phyloP scores from a whole-genome alignment of 148 eudicot species.

The Nepenthes gracilis region DNA sequence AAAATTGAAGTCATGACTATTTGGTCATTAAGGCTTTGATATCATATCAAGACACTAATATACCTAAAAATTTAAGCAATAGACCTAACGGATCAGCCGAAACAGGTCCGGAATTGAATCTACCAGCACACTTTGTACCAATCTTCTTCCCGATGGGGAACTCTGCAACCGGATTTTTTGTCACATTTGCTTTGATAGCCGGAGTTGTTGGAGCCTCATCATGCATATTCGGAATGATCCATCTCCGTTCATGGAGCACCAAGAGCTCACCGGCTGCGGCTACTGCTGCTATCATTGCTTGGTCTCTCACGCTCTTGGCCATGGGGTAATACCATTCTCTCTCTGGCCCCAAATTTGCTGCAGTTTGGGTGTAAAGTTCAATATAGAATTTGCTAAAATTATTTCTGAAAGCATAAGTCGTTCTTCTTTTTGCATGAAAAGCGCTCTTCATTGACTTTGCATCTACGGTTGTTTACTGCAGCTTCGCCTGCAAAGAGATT shows the following conservation, averaged over 20 bases:
- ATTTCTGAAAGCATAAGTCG: no score
- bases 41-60: no score
- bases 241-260: conserved; percentile 36
- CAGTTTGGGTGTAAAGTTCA: not conserved
- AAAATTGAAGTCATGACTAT: no score
- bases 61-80: no score
- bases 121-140: conserved; percentile 89
- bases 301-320: conserved; percentile 75
- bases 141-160: conserved; percentile 93
- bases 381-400: no score
- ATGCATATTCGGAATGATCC: conserved; percentile 45
- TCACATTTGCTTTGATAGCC: conserved; percentile 57
- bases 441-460: no score
- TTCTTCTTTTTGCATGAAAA: no score
- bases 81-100: not conserved
- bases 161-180: conserved; percentile 87
- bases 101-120: conserved; percentile 57
- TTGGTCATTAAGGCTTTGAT: no score
- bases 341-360: not conserved
- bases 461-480: conserved; percentile 9
- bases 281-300: conserved; percentile 61
- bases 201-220: conserved; percentile 81
- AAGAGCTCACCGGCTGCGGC: conserved; percentile 45
- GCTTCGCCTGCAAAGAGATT: conserved; percentile 81
- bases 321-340: conserved; percentile 47